Evolutionary conservation across 2,329 filamentous ascomycete species (phyloP).

Genomic region (Eutypa lata): DNA sequence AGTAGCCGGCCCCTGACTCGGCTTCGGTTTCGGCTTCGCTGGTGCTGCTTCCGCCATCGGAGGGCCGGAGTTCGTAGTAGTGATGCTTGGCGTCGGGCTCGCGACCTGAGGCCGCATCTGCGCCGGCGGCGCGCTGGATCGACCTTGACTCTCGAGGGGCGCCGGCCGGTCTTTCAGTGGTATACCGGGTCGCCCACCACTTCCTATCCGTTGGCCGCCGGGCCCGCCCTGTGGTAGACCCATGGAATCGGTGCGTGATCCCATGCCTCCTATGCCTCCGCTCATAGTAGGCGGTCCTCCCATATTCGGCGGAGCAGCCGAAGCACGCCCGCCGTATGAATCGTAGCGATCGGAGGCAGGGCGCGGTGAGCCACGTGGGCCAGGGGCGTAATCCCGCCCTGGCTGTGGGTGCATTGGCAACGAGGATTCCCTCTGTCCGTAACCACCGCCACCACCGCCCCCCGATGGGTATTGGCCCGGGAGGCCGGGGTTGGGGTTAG

Average conservation of each 20-base stretch:
- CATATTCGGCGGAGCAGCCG: conserved; percentile 16
- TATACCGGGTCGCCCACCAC: conserved; percentile 19
- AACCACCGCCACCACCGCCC: conserved; percentile 15
- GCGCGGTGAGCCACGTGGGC: conserved; percentile 33
- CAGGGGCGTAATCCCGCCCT: conserved; percentile 33
- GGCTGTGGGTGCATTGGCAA: conserved; percentile 23
- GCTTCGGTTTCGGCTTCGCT: conserved; percentile 38
- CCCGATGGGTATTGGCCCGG: conserved; percentile 23
- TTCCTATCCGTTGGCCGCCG: conserved; percentile 16
- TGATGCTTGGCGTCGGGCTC: conserved; percentile 26
- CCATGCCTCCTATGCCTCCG: conserved; percentile 24
- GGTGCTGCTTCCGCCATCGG: conserved; percentile 31
- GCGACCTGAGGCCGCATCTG: conserved; percentile 21
- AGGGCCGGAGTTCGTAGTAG: conserved; percentile 26
- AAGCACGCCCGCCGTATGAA: conserved; percentile 21
- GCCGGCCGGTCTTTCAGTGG: conserved; percentile 23
- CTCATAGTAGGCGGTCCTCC: conserved; percentile 23
- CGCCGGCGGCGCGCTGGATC: conserved; percentile 33
- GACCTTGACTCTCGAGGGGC: conserved; percentile 23
- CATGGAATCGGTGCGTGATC: conserved; percentile 19
- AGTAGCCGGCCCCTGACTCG: conserved; percentile 79
- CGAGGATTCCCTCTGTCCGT: conserved; percentile 20
- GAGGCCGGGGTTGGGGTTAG: conserved; percentile 27
- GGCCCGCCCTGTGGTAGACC: conserved; percentile 26
- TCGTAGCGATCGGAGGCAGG: conserved; percentile 27